Evolutionary conservation across 306 rosid genomes (phyloP), one percentile per base, ranked within the genome.

Genomic region (Rosa persica): DNA sequence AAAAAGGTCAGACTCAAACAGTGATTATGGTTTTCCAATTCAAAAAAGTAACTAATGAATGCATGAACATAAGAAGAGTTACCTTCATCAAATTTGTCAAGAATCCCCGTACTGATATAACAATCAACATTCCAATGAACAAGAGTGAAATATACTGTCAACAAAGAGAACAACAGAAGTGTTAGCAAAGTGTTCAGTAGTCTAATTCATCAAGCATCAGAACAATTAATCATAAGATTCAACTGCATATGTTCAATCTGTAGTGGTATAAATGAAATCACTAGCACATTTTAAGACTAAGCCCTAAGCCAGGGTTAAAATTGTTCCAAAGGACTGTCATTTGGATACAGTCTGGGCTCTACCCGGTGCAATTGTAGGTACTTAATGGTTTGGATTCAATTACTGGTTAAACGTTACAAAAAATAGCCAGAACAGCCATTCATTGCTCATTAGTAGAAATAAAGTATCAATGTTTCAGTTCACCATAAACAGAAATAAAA

Each of bases 81-180:
- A 95, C 99, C 99, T 95, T 95, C 99, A 93, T 95, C 57, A 95
- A 89, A 88, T 95, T 95, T 80, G 98, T 89, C 85, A 95, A 81
- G 87, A 95, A 95, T 70, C 99, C 99, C 65, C 97, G 97, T 71
- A 95, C 96, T 17, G 99, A 95, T 84, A 91, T 93, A 51, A 89
- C 99, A 40, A 95, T 84, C 93, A 95, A 81, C 91, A 95, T 85
- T 86, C 99, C 98, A 0, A 95, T 95, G 88, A 95, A 95, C 73
- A 91, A 80, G 72, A 93, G 89, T 78, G 99, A 95, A 71, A 93
- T 93, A 81, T 95, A 93, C 99, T 95, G 94, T 72, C 36, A 81
- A 75, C 44, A 75, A 84, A 22, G 61, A 52, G 12, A 64, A 23
- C 65, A 44, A 75, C 76, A 79, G 58, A 67, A 70, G 58, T 5